phyloP scores from a whole-genome alignment of 148 eudicot genomes.

The Vaccinium darrowii region DNA sequence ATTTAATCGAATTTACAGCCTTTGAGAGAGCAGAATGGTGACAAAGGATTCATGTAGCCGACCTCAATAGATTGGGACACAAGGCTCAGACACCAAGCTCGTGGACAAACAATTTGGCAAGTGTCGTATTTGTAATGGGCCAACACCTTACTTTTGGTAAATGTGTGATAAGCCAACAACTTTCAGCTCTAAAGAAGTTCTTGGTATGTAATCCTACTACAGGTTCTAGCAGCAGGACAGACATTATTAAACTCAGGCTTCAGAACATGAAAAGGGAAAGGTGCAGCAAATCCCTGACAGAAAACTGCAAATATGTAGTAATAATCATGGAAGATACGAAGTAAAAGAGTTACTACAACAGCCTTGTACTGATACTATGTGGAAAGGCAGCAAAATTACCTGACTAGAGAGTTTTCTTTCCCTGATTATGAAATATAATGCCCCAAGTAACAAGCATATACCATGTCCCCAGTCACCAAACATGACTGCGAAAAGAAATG shows the following conservation, averaged over 20 bases:
- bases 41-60: not conserved
- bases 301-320: not conserved
- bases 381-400: conserved; percentile 24
- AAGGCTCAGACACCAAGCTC: not conserved
- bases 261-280: not conserved
- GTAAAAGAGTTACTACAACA: not conserved
- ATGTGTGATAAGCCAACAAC: not conserved
- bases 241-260: not conserved
- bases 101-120: not conserved
- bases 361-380: not conserved
- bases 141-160: not conserved
- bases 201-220: not conserved
- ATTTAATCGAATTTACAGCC: not conserved
- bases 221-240: not conserved
- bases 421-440: conserved; percentile 41
- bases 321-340: conserved; percentile 7
- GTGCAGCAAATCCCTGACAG: not conserved
- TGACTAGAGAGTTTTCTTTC: conserved; percentile 48
- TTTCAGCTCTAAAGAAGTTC: not conserved
- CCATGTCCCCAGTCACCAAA: conserved; percentile 75
- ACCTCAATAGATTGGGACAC: not conserved
- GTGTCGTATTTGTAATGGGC: not conserved
- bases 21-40: not conserved
- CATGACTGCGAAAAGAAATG: conserved; percentile 61
- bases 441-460: conserved; percentile 50